phyloP scores from a whole-genome alignment of 2,329 filamentous ascomycete species.

The Apiospora arundinis region DNA sequence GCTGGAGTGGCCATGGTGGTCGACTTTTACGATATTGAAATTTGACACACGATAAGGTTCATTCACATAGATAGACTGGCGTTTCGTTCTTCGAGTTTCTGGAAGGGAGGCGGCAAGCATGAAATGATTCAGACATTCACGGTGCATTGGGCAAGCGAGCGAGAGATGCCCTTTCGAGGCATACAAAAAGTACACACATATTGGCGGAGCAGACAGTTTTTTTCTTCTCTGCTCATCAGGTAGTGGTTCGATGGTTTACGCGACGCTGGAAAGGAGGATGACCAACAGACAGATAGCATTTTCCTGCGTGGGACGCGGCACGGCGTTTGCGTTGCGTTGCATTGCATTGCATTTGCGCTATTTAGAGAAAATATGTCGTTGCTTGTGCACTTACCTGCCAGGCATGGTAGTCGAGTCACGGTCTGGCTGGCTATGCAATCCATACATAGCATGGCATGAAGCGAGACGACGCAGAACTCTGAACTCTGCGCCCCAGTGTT shows the following conservation, averaged over 20 bases:
- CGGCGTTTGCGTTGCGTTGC: not conserved
- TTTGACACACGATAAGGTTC: conserved; percentile 16
- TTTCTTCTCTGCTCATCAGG: not conserved
- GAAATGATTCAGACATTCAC: conserved; percentile 6
- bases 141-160: conserved; percentile 19
- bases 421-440: not conserved
- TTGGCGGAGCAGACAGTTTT: not conserved
- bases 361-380: not conserved
- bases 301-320: not conserved
- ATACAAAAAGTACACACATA: not conserved
- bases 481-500: not conserved
- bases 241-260: not conserved
- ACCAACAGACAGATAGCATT: too few species aligned
- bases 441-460: not conserved
- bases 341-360: conserved; percentile 4
- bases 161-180: conserved; percentile 3
- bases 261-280: not conserved
- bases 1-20: too few species aligned
- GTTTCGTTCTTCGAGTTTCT: not conserved
- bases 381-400: not conserved
- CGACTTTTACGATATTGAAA: conserved; percentile 2
- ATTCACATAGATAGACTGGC: not conserved
- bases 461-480: not conserved
- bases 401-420: not conserved
- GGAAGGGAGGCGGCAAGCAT: conserved; percentile 2